Evolutionary conservation across 164 flowering plant species (phyloP), one percentile per base, ranked within the genome.

Genomic region (Nymphaea colorata): DNA sequence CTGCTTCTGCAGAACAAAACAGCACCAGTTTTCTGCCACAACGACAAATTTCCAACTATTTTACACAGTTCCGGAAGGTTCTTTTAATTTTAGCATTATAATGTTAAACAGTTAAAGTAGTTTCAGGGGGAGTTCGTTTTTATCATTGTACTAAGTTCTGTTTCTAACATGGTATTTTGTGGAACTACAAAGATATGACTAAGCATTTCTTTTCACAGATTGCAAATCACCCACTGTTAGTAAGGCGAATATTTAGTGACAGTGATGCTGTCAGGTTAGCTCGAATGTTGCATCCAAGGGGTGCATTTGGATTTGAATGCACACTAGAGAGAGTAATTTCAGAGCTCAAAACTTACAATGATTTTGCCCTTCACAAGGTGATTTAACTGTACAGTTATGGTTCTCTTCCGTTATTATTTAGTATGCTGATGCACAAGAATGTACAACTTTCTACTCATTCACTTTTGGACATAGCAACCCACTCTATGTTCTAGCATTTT

Each of bases 211-310:
- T 72, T 17, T 71, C 43, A 61, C 80, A 93, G 98, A 93, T 93
- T 72, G 97, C 98, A 74, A 93, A 93, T 79, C 98, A 93, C 81
- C 97, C 97, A 65, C 85, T 93, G 73, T 73, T 93, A 66, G 89
- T 91, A 74, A 85, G 98, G 85, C 91, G 96, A 41, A 79, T 87
- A 18, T 93, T 87, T 84, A 83, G 72, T 61, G 93, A 93, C 71
- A 79, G 75, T 69, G 98, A 91, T 81, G 83, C 89, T 78, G 76
- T 81, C 74, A 87, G 89, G 59, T 79, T 85, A 76, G 96, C 97
- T 59, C 86, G 74, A 77, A 77, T 75, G 73, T 73, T 93, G 77
- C 81, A 89, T 74, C 89, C 94, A 51, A 82, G 74, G 76, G 98
- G 98, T 71, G 89, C 85, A 44, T 93, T 93, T 83, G 98, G 97